Conservation (phyloP, 441 rosid genomes). For the Erysimum cheiri region DNA sequence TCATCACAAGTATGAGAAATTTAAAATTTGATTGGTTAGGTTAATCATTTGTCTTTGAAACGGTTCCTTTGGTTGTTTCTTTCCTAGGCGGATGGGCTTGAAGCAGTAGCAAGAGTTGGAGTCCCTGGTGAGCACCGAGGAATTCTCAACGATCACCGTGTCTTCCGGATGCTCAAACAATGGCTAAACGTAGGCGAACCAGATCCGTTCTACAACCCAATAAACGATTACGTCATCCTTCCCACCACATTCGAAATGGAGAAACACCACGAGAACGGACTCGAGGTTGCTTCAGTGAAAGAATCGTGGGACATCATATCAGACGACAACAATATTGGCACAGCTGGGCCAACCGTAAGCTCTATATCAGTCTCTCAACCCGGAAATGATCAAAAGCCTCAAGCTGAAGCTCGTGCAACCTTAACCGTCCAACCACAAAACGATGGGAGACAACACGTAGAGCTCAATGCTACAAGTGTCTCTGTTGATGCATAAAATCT, state of each 20-base stretch:
- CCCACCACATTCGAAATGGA: constrained; percentile 76
- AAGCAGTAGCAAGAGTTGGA: constrained; percentile 93
- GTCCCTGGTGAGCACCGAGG: constrained; percentile 95
- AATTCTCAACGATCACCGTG: constrained; percentile 83
- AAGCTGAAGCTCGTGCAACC: constrained; percentile 69
- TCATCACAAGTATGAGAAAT: neutral
- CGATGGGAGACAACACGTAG: constrained; percentile 73
- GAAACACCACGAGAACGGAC: constrained; percentile 63
- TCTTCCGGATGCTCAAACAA: constrained; percentile 81
- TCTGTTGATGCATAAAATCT: constrained; percentile 57
- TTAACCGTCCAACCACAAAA: constrained; percentile 55
- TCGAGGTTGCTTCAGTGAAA: constrained; percentile 76
- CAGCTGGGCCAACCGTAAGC: constrained; percentile 47
- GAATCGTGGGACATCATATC: constrained; percentile 91
- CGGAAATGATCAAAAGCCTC: constrained; percentile 44
- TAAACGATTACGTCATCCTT: constrained; percentile 84
- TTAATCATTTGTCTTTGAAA: constrained; percentile 15
- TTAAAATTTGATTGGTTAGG: neutral
- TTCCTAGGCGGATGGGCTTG: constrained; percentile 85
- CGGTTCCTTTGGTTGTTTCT: constrained; percentile 5
- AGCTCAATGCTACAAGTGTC: constrained; percentile 71
- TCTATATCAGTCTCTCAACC: constrained; percentile 59
- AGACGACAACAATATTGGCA: constrained; percentile 42
- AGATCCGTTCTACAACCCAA: constrained; percentile 87
- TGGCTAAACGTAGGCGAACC: constrained; percentile 87